A percentile compares a stretch with the other conserved stretches of the same genome.
Evolutionary conservation across 1,284 basidiomycete genomes (phyloP).

Genomic region (Moesziomyces aphidis): DNA sequence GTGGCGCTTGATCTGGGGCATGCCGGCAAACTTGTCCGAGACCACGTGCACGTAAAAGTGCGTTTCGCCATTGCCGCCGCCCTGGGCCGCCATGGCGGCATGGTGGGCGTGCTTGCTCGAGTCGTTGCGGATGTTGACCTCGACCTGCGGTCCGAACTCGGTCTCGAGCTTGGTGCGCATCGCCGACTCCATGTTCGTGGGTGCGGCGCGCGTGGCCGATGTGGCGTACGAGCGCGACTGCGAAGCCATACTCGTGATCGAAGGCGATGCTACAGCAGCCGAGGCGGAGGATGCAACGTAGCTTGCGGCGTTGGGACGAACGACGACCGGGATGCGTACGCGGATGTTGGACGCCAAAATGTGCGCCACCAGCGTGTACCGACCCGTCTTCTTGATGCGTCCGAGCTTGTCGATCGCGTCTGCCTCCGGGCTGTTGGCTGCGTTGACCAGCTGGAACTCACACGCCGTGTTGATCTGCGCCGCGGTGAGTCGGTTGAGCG

Average conservation of each 20-base stretch:
- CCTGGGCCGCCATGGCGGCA: constrained; percentile 66
- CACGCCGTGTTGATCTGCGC: constrained; percentile 42
- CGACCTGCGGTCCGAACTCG: constrained; percentile 42
- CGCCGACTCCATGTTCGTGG: constrained; percentile 45
- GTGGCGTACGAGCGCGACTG: constrained; percentile 39
- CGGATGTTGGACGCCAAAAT: constrained; percentile 33
- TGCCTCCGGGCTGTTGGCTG: background rate
- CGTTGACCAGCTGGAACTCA: constrained; percentile 21
- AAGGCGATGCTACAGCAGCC: background rate
- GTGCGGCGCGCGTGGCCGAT: background rate
- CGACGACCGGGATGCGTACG: constrained; percentile 29
- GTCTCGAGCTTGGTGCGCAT: constrained; percentile 53
- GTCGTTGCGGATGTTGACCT: constrained; percentile 59
- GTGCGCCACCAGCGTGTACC: constrained; percentile 28
- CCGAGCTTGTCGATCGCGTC: constrained; percentile 34
- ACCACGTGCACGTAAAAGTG: constrained; percentile 66
- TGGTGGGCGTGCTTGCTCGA: constrained; percentile 65
- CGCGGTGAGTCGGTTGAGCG: constrained; percentile 32
- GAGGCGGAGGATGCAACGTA: background rate
- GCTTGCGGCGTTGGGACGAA: constrained; percentile 21
- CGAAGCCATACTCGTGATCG: constrained; percentile 1
- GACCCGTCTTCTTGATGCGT: constrained; percentile 41
- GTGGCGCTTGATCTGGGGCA: constrained; percentile 63
- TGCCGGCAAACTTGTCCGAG: constrained; percentile 59
- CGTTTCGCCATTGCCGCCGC: constrained; percentile 65